phyloP scores from a whole-genome alignment of 169 alveolate genomes.

The Plasmodium fragile region DNA sequence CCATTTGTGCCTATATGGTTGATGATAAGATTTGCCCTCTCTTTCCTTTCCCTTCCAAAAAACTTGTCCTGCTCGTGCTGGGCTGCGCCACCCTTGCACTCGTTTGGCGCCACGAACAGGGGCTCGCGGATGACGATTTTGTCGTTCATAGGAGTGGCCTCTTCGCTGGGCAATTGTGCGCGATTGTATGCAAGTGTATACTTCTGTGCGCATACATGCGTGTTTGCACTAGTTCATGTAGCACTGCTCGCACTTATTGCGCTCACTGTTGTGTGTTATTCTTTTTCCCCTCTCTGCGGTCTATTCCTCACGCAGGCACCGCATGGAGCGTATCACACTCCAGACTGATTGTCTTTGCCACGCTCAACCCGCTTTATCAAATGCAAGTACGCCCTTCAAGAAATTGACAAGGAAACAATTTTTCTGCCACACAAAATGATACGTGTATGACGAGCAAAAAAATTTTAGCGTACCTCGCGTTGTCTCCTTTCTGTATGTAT shows the following conservation, averaged over 20 bases:
- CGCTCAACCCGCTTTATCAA: not conserved
- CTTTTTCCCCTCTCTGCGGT: not conserved
- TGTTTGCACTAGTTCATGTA: not conserved
- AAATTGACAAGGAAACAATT: not conserved
- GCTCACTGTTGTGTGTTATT: not conserved
- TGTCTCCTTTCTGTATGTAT: not conserved
- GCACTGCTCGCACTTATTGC: not conserved
- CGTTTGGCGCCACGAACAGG: conserved; percentile 42
- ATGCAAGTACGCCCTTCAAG: not conserved
- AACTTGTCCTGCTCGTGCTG: conserved; percentile 57
- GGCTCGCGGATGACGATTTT: conserved; percentile 70
- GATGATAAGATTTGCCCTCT: conserved; percentile 1
- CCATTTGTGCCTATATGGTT: conserved; percentile 32
- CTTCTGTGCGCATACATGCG: not conserved
- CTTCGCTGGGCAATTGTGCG: not conserved
- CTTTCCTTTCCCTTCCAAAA: conserved; percentile 24
- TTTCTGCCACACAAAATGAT: not conserved
- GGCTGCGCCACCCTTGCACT: conserved; percentile 43
- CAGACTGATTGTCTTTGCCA: not conserved
- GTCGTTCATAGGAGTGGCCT: conserved; percentile 18
- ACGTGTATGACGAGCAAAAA: not conserved
- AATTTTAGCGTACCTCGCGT: not conserved
- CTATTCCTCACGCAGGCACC: not conserved
- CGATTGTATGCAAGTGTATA: not conserved
- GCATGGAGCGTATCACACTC: not conserved